Conservation (phyloP, 768 basidiomycete species). For the Tricholoma furcatifolium region DNA sequence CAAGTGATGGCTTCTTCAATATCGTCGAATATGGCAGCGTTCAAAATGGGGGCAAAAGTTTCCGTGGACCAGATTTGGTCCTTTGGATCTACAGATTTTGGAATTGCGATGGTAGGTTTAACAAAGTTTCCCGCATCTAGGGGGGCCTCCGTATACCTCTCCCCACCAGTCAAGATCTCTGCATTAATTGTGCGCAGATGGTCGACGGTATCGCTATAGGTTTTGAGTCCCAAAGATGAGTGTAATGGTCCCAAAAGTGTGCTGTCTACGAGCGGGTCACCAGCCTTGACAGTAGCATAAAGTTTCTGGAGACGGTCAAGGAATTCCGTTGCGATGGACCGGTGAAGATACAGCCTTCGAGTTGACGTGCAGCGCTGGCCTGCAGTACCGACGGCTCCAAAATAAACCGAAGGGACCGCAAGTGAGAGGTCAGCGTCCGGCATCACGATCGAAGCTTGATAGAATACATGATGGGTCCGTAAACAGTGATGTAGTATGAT, state of each 20-base stretch:
- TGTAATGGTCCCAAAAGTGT: slow-evolving; percentile 91
- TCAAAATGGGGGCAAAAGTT: slow-evolving; percentile 88
- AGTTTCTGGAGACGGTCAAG: slow-evolving; percentile 69
- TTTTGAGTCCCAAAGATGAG: slow-evolving; percentile 60
- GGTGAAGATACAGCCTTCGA: slow-evolving; percentile 86
- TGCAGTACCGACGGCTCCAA: slow-evolving; percentile 85
- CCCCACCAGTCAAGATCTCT: slow-evolving; percentile 75
- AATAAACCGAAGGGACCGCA: slow-evolving; percentile 88
- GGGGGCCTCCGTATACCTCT: slow-evolving; percentile 46
- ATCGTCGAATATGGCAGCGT: slow-evolving; percentile 83
- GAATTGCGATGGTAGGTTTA: slow-evolving; percentile 80
- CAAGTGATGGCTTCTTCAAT: slow-evolving; percentile 83
- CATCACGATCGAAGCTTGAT: slow-evolving; percentile 84
- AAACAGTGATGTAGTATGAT: slow-evolving; percentile 10
- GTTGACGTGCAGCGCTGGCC: slow-evolving; percentile 90
- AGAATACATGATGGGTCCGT: slow-evolving; percentile 18
- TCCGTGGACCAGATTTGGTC: slow-evolving; percentile 74
- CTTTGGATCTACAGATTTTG: slow-evolving; percentile 50
- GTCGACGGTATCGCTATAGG: slow-evolving; percentile 61
- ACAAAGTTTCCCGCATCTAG: slow-evolving; percentile 83
- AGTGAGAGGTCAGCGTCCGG: slow-evolving; percentile 90
- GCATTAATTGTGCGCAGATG: slow-evolving; percentile 66
- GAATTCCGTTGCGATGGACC: slow-evolving; percentile 72
- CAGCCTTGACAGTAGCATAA: slow-evolving; percentile 71
- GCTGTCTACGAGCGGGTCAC: slow-evolving; percentile 75